phyloP scores from a whole-genome alignment of 805 yeast genomes.

The Lachancea quebecensis region DNA sequence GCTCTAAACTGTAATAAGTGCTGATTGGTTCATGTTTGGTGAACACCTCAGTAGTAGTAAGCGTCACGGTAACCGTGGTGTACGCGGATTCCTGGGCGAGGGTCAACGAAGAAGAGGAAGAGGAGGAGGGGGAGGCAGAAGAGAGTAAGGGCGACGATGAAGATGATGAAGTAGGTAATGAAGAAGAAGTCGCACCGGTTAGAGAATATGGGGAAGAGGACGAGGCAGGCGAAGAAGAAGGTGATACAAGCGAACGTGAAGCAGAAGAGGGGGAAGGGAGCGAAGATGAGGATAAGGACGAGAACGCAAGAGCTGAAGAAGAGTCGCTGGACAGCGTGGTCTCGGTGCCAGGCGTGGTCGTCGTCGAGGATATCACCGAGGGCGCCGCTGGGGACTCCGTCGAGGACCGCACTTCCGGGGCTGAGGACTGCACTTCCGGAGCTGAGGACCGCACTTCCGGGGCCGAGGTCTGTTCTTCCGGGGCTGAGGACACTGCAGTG shows the following conservation, averaged over 20 bases:
- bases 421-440: no score
- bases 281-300: no score
- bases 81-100: conserved; percentile 1
- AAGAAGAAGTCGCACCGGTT: neutral
- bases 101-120: conserved; percentile 1
- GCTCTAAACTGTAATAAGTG: neutral
- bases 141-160: neutral
- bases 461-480: no score
- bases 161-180: neutral
- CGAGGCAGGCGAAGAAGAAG: neutral
- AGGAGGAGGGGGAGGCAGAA: conserved; percentile 1
- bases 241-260: neutral
- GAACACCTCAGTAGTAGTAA: neutral
- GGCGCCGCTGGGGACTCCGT: no score
- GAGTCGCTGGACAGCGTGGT: no score
- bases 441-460: no score
- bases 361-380: no score
- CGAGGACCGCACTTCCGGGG: no score
- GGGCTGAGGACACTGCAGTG: no score
- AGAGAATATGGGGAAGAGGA: neutral
- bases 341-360: no score
- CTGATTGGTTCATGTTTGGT: neutral
- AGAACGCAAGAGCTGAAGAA: no score
- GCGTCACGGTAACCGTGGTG: neutral
- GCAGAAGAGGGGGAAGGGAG: neutral